Percentiles rank a stretch among this genome's conserved stretches.
Evolutionary conservation across 164 flowering plant genomes (phyloP).

Genomic region (Dillenia suffruticosa): DNA sequence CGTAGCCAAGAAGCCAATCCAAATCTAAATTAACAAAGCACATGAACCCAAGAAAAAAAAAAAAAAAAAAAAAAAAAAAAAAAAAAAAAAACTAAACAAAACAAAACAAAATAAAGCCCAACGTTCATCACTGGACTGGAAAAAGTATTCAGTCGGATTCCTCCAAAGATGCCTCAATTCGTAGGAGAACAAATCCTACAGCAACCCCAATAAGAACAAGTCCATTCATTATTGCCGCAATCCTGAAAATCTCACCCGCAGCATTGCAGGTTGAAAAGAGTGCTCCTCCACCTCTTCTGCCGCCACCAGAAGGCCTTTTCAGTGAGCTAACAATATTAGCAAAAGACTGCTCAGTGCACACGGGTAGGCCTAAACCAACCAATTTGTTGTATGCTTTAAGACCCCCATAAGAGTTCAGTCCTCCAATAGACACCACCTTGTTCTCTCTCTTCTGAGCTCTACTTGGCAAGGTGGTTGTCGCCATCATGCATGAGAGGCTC

Average conservation of each 20-base stretch:
- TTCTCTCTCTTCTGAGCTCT: constrained; percentile 16
- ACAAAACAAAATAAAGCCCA: not conserved
- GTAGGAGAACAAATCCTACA: constrained; percentile 60
- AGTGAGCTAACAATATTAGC: constrained; percentile 52
- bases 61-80: too few species aligned
- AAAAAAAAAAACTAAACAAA: too few species aligned
- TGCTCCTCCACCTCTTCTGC: constrained; percentile 48
- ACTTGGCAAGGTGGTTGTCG: constrained; percentile 9
- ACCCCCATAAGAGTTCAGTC: constrained; percentile 66
- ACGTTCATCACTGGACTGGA: not conserved
- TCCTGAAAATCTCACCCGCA: constrained; percentile 57
- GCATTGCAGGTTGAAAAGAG: constrained; percentile 46
- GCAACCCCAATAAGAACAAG: constrained; percentile 64
- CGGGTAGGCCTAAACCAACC: constrained; percentile 43
- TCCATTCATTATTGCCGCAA: constrained; percentile 55
- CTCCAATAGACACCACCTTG: constrained; percentile 39
- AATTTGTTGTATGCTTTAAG: constrained; percentile 59
- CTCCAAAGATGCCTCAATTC: constrained; percentile 53
- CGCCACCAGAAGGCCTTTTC: constrained; percentile 20
- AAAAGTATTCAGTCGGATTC: constrained; percentile 29
- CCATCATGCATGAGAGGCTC: constrained; percentile 16
- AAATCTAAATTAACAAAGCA: too few species aligned
- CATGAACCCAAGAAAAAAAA: too few species aligned
- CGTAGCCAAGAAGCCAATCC: too few species aligned
- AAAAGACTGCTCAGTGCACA: constrained; percentile 46